Evolutionary conservation across 1,284 basidiomycete species (phyloP).

Genomic region (Rhizoctonia solani): DNA sequence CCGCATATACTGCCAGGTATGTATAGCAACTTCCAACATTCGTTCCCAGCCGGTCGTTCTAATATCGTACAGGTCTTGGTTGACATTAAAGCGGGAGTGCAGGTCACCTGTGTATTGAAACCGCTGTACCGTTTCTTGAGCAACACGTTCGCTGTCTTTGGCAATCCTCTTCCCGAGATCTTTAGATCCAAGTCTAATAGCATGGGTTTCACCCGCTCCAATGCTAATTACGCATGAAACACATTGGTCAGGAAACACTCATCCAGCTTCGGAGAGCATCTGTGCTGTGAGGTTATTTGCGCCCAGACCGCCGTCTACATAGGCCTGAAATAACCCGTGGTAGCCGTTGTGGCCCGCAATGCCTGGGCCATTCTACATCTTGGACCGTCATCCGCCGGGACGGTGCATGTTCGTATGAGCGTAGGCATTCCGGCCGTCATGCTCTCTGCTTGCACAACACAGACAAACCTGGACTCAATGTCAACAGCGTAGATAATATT

Average conservation of each 20-base stretch:
- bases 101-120: constrained; percentile 1
- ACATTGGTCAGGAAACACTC: background rate
- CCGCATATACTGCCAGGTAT: background rate
- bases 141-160: background rate
- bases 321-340: constrained; percentile 1
- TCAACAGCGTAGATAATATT: too few species aligned
- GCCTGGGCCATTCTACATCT: constrained; percentile 15
- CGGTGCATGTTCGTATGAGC: background rate
- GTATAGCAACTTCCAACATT: background rate
- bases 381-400: background rate
- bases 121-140: background rate
- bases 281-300: background rate
- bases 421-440: background rate
- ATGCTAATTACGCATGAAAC: background rate
- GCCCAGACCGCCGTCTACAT: constrained; percentile 2
- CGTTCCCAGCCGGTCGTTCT: background rate
- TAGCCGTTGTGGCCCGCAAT: background rate
- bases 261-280: background rate
- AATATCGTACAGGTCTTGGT: constrained; percentile 1
- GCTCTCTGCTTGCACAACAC: background rate
- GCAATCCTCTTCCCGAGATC: background rate
- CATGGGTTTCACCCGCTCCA: background rate
- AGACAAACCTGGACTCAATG: constrained; percentile 4
- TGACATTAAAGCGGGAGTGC: constrained; percentile 14
- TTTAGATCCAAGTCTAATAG: background rate